Evolutionary conservation across 495 filamentous ascomycete species (phyloP).

Genomic region (Cryomyces minteri): DNA sequence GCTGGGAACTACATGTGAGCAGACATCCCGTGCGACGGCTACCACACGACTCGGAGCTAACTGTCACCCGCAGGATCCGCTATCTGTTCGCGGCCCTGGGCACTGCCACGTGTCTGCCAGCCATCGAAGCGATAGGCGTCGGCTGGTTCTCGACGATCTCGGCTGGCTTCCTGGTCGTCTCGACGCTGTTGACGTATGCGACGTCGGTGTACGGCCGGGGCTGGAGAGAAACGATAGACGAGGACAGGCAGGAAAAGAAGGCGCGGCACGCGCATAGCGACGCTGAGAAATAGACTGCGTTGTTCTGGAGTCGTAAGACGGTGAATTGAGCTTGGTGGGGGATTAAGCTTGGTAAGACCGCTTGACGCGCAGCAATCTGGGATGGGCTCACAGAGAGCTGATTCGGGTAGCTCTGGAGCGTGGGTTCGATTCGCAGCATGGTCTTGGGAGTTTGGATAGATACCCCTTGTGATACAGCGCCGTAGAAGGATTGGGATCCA

Average conservation of each 20-base stretch:
- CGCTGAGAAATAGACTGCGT: background rate
- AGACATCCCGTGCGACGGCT: too few species aligned
- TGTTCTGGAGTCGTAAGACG: too few species aligned
- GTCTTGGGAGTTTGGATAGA: too few species aligned
- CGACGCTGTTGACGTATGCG: slow-evolving; percentile 11
- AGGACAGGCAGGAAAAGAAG: slow-evolving; percentile 28
- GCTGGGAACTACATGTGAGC: slow-evolving; percentile 31
- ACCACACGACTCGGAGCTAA: too few species aligned
- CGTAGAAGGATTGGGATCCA: too few species aligned
- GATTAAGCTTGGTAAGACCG: too few species aligned
- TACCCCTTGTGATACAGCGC: too few species aligned
- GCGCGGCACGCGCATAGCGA: slow-evolving; percentile 19
- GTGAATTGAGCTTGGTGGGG: too few species aligned
- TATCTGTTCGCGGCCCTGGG: slow-evolving; percentile 50
- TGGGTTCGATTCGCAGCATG: too few species aligned
- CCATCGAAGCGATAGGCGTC: slow-evolving; percentile 43
- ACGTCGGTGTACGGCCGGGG: slow-evolving; percentile 16
- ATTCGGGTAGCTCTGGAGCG: too few species aligned
- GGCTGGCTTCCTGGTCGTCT: slow-evolving; percentile 32
- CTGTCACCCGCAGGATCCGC: slow-evolving; percentile 19
- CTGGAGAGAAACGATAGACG: slow-evolving; percentile 32
- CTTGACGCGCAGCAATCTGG: too few species aligned
- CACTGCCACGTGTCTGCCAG: slow-evolving; percentile 21
- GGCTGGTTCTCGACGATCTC: slow-evolving; percentile 31
- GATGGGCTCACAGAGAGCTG: too few species aligned